Conservation (phyloP, 2,329 filamentous ascomycete genomes). For the Penicillium sp. region DNA sequence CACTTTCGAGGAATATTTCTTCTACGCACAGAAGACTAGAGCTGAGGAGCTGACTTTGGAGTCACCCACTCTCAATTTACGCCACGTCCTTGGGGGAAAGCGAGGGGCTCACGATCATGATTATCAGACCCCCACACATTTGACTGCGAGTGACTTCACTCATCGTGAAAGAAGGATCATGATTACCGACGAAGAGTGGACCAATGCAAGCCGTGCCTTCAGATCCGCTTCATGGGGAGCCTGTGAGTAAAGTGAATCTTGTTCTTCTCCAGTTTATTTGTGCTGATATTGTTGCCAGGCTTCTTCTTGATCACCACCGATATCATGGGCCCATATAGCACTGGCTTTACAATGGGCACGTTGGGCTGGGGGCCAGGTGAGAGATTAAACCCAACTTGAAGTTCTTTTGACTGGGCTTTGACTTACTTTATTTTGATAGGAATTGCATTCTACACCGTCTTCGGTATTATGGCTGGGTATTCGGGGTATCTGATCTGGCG, state of each 20-base stretch:
- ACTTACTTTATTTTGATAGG: conserved; percentile 11
- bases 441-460: conserved; percentile 36
- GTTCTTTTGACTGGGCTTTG: not conserved
- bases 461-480: conserved; percentile 36
- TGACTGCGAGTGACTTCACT: conserved; percentile 22
- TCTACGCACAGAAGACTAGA: conserved; percentile 46
- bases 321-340: conserved; percentile 36
- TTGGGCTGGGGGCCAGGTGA: conserved; percentile 29
- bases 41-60: conserved; percentile 39
- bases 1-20: conserved; percentile 49
- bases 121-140: conserved; percentile 12
- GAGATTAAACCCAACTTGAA: not conserved
- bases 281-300: conserved; percentile 14
- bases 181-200: conserved; percentile 31
- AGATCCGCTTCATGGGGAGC: conserved; percentile 26
- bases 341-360: conserved; percentile 32
- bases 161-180: conserved; percentile 17
- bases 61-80: conserved; percentile 22
- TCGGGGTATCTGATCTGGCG: conserved; percentile 50
- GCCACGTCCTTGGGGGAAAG: conserved; percentile 17
- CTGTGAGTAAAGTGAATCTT: conserved; percentile 8
- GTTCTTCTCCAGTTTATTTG: not conserved
- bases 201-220: conserved; percentile 28
- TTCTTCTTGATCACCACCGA: conserved; percentile 53
- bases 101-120: conserved; percentile 15